Conservation (phyloP, 352 stramenopile genomes). For the Peronospora farinosa region DNA sequence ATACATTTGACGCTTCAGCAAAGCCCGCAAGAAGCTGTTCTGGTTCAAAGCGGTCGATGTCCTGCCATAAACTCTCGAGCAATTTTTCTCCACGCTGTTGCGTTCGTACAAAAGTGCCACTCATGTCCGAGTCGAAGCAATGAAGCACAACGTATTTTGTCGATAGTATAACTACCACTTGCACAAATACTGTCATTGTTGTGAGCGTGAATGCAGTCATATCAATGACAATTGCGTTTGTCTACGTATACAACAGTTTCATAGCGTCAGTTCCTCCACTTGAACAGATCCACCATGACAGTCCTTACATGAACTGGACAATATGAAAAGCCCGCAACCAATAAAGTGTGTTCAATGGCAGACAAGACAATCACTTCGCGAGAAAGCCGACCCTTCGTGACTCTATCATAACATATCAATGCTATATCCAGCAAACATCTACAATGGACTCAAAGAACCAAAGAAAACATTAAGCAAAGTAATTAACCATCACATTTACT, state of each 20-base stretch:
- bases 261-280: conserved; percentile 4
- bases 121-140: conserved; percentile 13
- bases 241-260: conserved; percentile 8
- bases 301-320: conserved; percentile 22
- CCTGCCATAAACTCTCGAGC: conserved; percentile 20
- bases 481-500: neutral
- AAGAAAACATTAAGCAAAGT: too few relatives aligned
- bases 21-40: conserved; percentile 13
- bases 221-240: conserved; percentile 36
- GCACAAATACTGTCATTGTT: conserved; percentile 22
- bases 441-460: neutral
- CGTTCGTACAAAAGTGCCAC: conserved; percentile 10
- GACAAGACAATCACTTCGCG: conserved; percentile 20
- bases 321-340: conserved; percentile 31
- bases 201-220: conserved; percentile 26
- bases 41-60: conserved; percentile 21
- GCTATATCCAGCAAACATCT: conserved; percentile 28
- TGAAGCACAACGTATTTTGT: conserved; percentile 25
- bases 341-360: conserved; percentile 22
- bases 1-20: conserved; percentile 16
- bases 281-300: neutral
- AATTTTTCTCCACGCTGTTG: conserved; percentile 16
- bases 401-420: conserved; percentile 14
- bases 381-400: conserved; percentile 10
- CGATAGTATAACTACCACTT: conserved; percentile 30